phyloP scores from a whole-genome alignment of 1,284 basidiomycete genomes.

The Boletus putidus region DNA sequence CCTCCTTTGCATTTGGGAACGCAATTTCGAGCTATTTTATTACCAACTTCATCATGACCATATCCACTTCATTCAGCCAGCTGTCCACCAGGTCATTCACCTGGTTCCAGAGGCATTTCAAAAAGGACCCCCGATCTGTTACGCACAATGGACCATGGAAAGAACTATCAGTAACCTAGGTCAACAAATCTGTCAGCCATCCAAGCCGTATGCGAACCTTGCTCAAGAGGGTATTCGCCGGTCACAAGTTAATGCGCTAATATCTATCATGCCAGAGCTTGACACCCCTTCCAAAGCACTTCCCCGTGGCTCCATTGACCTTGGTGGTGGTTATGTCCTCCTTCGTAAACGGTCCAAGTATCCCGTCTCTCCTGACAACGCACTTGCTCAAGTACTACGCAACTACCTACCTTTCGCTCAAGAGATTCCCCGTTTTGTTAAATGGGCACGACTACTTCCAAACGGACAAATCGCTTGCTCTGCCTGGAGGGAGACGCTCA shows the following conservation, averaged over 20 bases:
- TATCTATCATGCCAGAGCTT: neutral
- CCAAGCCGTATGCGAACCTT: neutral
- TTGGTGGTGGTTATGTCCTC: neutral
- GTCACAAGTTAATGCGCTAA: neutral
- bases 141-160: conserved; percentile 22
- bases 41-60: neutral
- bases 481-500: neutral
- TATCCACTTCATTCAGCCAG: neutral
- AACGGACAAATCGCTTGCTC: neutral
- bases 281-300: neutral
- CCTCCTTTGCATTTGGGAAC: neutral
- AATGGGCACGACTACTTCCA: neutral
- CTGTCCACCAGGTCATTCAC: neutral
- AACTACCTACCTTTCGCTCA: neutral
- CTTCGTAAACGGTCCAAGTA: neutral
- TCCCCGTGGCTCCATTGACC: neutral
- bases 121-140: conserved; percentile 12
- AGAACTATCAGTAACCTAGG: conserved; percentile 10
- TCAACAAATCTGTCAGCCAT: conserved; percentile 3
- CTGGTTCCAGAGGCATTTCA: neutral
- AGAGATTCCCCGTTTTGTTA: neutral
- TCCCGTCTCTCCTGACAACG: neutral
- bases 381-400: neutral
- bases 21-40: neutral
- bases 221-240: neutral